A percentile compares a stretch with the other conserved stretches of the same genome.
Conservation (phyloP, 2,329 filamentous ascomycete species). For the Neospermospora avenae region DNA sequence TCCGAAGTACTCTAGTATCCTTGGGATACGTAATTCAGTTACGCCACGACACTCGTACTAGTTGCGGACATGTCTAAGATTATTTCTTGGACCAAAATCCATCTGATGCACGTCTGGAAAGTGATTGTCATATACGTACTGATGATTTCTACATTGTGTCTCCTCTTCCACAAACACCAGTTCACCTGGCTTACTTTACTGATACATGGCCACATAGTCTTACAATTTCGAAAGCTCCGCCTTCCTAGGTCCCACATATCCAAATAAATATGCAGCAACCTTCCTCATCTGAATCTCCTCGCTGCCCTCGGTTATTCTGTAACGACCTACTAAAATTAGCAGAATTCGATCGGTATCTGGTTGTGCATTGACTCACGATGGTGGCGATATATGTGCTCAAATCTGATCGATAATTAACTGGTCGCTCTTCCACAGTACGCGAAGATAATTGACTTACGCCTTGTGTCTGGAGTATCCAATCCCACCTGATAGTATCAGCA, state of each 20-base stretch:
- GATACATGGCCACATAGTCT: not conserved
- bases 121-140: too few relatives aligned
- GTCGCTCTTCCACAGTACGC: not conserved
- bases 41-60: too few relatives aligned
- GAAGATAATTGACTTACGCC: slow-evolving; percentile 12
- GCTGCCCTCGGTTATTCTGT: slow-evolving; percentile 61
- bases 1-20: too few relatives aligned
- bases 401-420: slow-evolving; percentile 43
- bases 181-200: not conserved
- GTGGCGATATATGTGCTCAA: slow-evolving; percentile 65
- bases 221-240: slow-evolving; percentile 25
- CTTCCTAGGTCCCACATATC: slow-evolving; percentile 46
- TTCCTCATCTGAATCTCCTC: slow-evolving; percentile 68
- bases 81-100: too few relatives aligned
- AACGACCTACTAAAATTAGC: slow-evolving; percentile 37
- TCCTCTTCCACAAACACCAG: too few relatives aligned
- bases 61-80: too few relatives aligned
- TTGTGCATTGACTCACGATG: slow-evolving; percentile 41
- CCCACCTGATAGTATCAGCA: slow-evolving; percentile 17
- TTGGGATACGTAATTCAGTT: too few relatives aligned
- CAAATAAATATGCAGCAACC: slow-evolving; percentile 53
- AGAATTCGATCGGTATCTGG: not conserved
- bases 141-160: too few relatives aligned
- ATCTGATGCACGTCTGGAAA: too few relatives aligned
- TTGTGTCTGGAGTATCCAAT: slow-evolving; percentile 31